A percentile compares a stretch with the other conserved stretches of the same genome.
Conservation (phyloP, 345 rosid species). For the Angophora floribunda region DNA sequence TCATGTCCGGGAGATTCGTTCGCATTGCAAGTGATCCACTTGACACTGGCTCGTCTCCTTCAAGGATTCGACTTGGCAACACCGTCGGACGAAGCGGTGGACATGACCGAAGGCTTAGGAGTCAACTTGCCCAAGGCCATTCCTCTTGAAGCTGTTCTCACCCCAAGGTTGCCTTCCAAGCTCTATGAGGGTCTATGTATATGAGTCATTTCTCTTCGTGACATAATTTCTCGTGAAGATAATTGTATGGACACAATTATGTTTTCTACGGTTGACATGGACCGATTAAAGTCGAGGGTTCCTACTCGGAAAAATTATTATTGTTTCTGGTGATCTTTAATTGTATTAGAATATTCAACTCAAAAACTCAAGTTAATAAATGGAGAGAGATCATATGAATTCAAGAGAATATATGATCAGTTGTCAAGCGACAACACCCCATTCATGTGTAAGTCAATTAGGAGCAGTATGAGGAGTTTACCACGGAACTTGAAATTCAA, state of each 20-base stretch:
- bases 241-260: background rate
- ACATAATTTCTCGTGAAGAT: background rate
- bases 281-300: background rate
- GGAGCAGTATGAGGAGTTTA: too few relatives aligned
- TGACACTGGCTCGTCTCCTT: background rate
- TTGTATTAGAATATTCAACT: background rate
- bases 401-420: background rate
- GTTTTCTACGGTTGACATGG: background rate
- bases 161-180: background rate
- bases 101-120: background rate
- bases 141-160: background rate
- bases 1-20: constrained; percentile 9
- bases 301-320: background rate
- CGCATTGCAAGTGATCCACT: background rate
- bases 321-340: background rate
- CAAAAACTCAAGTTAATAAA: background rate
- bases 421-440: background rate
- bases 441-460: too few relatives aligned
- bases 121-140: background rate
- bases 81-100: background rate
- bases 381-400: background rate
- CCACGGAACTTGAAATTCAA: background rate
- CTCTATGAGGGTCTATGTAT: background rate
- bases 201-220: background rate
- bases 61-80: background rate